Base-by-base conservation (phyloP, 441 rosid species). In the Aleurites moluccanus region DNA sequence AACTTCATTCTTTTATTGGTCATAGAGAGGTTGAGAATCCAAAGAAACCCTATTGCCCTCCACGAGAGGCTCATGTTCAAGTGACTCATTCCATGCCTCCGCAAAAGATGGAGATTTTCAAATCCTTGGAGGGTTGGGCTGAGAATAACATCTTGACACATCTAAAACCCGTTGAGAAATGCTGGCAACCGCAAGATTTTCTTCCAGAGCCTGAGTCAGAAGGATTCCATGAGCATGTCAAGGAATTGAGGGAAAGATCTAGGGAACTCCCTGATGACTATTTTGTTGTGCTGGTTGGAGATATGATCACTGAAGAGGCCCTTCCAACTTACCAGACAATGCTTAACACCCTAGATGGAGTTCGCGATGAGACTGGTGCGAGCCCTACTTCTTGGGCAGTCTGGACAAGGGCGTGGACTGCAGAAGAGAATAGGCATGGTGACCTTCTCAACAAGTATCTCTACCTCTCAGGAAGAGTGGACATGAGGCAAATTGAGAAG, bases 371-470 rank as follows among this genome's bases (percentile, higher is more conserved):
- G 78, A 90, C 98, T 3, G 97, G 96, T 45, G 96, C 97, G 11
- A 89, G 96, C 80, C 94, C 67, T 52, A 87, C 89, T 76, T 69
- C 96, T 72, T 94, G 98, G 98, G 97, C 98, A 56, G 73, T 88
- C 57, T 94, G 98, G 98, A 92, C 92, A 0, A 88, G 98, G 83
- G 93, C 95, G 49, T 92, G 98, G 97, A 92, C 95, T 33, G 98
- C 98, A 3, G 98, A 94, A 83, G 98, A 94, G 79, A 94, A 94
- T 73, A 86, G 97, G 61, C 98, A 94, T 10, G 97, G 97, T 8
- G 98, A 92, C 81, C 94, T 94, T 53, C 87, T 94, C 49, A 94
- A 88, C 59, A 91, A 88, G 80, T 94, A 90, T 73, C 97, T 92
- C 64, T 94, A 94, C 86, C 80, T 94, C 67, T 84, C 90, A 70